These are phyloP conservation scores for Rhytidhysteron rufulum DNA, from an alignment of 2,329 filamentous ascomycete genomes.

Conservation along the genomic window DNA sequence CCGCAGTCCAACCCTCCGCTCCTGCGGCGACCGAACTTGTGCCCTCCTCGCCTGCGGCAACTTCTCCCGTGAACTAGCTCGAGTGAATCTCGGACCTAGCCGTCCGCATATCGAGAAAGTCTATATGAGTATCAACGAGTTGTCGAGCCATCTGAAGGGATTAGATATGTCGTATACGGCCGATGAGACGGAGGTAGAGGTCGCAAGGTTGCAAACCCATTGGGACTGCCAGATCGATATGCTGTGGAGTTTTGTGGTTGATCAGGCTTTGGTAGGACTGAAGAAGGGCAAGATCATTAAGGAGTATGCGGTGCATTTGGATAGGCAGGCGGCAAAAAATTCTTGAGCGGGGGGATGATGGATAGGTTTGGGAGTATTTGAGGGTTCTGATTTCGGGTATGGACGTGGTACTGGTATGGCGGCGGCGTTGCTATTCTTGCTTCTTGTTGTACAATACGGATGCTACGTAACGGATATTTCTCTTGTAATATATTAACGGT, in stretches of 20 bases:
- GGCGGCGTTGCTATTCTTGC: too few relatives aligned
- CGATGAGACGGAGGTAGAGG: not conserved
- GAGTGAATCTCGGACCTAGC: not conserved
- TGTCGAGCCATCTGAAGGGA: not conserved
- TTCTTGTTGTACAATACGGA: too few relatives aligned
- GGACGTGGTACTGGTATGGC: too few relatives aligned
- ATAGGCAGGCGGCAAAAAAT: not conserved
- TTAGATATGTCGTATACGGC: not conserved
- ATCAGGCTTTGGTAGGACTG: not conserved
- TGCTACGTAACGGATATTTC: too few relatives aligned
- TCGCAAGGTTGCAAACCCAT: not conserved
- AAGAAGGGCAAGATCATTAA: not conserved
- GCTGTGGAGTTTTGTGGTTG: not conserved
- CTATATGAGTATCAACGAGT: not conserved
- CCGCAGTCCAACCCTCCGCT: not conserved
- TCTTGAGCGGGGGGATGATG: too few relatives aligned
- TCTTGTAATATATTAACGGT: too few relatives aligned
- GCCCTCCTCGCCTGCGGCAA: not conserved
- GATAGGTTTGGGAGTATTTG: too few relatives aligned
- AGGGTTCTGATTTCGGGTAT: too few relatives aligned
- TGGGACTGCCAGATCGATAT: not conserved
- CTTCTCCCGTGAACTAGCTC: not conserved
- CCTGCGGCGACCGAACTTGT: not conserved
- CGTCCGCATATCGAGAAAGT: not conserved
- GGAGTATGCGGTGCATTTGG: not conserved